Base-by-base conservation (phyloP, 164 flowering plant genomes). In the Vitis cinerea region DNA sequence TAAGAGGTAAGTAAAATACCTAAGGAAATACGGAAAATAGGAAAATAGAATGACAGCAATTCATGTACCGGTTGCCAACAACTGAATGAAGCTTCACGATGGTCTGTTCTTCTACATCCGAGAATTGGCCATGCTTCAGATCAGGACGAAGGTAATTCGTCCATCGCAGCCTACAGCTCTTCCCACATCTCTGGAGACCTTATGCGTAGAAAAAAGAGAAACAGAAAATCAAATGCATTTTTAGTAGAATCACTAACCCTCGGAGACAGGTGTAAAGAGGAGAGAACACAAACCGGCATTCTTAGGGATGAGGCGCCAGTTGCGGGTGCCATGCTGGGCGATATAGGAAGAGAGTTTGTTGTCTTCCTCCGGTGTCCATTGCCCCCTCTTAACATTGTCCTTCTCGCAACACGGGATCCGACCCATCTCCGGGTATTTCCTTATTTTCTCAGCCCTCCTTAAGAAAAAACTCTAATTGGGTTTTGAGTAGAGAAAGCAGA, bases 351-450 rank as follows among this genome's bases (percentile, higher is more conserved):
- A 82, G 19, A 95, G 91, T 82, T 95, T 95, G 80, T 86, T 90
- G 79, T 93, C 98, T 81, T 95, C 98, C 73, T 95, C 97, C 1
- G 98, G 98, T 0, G 98, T 91, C 99, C 98, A 95, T 66, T 93
- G 98, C 1, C 99, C 98, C 61, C 97, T 86, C 77, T 93, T 90
- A 69, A 96, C 99, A 66, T 84, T 93, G 71, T 91, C 99, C 81
- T 96, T 95, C 86, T 93, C 98, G 62, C 98, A 95, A 60, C 99
- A 96, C 1, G 98, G 99, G 69, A 96, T 80, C 61, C 99, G 71
- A 13, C 99, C 99, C 99, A 95, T 93, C n/a, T 23, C 27, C 27
- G 27, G 27, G 27, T 23, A 23, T 70, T 69, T 50, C 48, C 57
- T 50, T 29, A 13, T 57, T 47, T 50, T 59, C 14, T 37, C 27